phyloP scores from a whole-genome alignment of 169 alveolate genomes.

The Plasmodium malariae region DNA sequence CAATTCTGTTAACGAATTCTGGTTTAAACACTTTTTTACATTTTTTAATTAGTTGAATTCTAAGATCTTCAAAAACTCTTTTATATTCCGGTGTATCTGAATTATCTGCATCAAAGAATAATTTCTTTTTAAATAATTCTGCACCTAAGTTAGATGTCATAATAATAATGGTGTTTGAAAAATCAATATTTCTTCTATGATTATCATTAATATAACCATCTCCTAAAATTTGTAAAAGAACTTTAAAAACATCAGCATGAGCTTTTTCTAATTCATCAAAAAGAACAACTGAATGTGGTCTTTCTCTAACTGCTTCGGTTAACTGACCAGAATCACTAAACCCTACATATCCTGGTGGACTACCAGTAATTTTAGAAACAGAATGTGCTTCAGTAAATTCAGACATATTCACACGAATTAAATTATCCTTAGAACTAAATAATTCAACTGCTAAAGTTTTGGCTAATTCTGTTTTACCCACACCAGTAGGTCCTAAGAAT shows the following conservation, averaged over 20 bases:
- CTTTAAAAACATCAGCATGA: constrained; percentile 76
- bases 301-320: constrained; percentile 83
- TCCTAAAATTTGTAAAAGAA: constrained; percentile 71
- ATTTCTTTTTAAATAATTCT: constrained; percentile 76
- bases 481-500: constrained; percentile 82
- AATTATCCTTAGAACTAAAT: constrained; percentile 57
- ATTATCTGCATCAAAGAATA: constrained; percentile 74
- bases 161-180: constrained; percentile 83
- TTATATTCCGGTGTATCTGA: constrained; percentile 66
- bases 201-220: constrained; percentile 77
- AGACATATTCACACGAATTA: constrained; percentile 79
- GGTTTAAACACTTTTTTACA: constrained; percentile 80
- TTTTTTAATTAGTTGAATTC: constrained; percentile 71
- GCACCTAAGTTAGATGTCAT: constrained; percentile 88
- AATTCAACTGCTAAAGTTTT: constrained; percentile 73
- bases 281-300: constrained; percentile 78
- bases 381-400: constrained; percentile 84
- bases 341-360: constrained; percentile 89
- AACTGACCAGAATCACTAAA: constrained; percentile 86
- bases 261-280: constrained; percentile 78
- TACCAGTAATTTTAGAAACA: constrained; percentile 81
- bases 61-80: constrained; percentile 40
- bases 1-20: constrained; percentile 87
- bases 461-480: constrained; percentile 78
- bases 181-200: constrained; percentile 86